Conservation (phyloP, 2,329 filamentous ascomycete species). For the Aspergillus luchuensis region DNA sequence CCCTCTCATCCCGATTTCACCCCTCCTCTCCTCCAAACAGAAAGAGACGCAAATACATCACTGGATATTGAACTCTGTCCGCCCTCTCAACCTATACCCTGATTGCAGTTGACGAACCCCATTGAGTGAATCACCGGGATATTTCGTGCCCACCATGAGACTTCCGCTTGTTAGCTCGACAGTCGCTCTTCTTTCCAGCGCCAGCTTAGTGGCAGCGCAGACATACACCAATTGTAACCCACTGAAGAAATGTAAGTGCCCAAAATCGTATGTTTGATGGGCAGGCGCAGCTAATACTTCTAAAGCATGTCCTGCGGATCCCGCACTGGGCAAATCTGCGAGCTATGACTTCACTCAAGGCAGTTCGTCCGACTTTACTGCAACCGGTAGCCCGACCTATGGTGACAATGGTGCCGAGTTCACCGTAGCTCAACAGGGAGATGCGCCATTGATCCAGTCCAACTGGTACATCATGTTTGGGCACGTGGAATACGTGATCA, state of each 20-base stretch:
- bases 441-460: conserved; percentile 82
- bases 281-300: conserved; percentile 12
- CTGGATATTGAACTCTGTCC: background rate
- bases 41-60: background rate
- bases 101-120: background rate
- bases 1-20: background rate
- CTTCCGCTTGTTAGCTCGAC: conserved; percentile 29
- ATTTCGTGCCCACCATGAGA: conserved; percentile 34
- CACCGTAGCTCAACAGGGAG: conserved; percentile 74
- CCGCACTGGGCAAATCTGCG: conserved; percentile 80
- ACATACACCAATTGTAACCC: conserved; percentile 50
- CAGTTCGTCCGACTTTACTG: conserved; percentile 74
- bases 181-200: conserved; percentile 31
- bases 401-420: conserved; percentile 76
- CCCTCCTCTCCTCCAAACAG: background rate
- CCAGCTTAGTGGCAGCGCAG: conserved; percentile 40
- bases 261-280: background rate
- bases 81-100: background rate
- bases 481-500: conserved; percentile 80
- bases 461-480: conserved; percentile 99
- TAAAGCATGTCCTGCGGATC: conserved; percentile 69
- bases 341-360: conserved; percentile 81
- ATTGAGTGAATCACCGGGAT: background rate
- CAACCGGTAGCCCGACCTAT: conserved; percentile 71
- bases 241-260: conserved; percentile 38